These are phyloP conservation scores for Taphrina deformans DNA, from an alignment of 1,139 yeast species.

Conservation along the genomic window DNA sequence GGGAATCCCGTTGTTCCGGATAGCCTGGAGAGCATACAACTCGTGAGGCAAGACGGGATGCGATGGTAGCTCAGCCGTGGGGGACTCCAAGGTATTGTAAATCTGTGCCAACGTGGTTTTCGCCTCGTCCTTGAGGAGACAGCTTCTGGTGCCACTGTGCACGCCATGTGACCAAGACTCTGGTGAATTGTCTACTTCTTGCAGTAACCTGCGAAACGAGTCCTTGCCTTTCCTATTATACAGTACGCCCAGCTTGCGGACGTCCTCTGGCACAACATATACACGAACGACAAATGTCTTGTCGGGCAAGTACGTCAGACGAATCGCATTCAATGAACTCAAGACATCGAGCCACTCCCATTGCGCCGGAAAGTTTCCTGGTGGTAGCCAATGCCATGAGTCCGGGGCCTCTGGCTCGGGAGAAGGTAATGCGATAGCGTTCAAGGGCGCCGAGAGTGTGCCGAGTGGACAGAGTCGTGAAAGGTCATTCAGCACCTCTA, in stretches of 20 bases:
- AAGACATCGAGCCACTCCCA: conserved; percentile 23
- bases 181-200: neutral
- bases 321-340: neutral
- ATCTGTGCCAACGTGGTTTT: conserved; percentile 5
- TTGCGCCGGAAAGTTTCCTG: conserved; percentile 11
- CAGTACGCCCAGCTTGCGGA: neutral
- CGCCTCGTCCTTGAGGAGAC: neutral
- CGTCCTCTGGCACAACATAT: conserved; percentile 19
- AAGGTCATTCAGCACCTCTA: conserved; percentile 5
- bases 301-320: neutral
- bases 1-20: conserved; percentile 8
- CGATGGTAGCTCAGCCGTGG: neutral
- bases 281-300: neutral
- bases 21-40: neutral
- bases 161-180: neutral
- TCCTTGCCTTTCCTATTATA: neutral
- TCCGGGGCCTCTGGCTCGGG: conserved; percentile 28
- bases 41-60: neutral
- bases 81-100: conserved; percentile 9
- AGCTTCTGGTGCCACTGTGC: neutral
- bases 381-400: conserved; percentile 22
- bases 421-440: neutral
- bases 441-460: neutral
- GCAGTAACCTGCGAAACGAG: neutral
- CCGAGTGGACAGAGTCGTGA: conserved; percentile 7